phyloP scores from a whole-genome alignment of 306 rosid species.

The Argentina anserina region DNA sequence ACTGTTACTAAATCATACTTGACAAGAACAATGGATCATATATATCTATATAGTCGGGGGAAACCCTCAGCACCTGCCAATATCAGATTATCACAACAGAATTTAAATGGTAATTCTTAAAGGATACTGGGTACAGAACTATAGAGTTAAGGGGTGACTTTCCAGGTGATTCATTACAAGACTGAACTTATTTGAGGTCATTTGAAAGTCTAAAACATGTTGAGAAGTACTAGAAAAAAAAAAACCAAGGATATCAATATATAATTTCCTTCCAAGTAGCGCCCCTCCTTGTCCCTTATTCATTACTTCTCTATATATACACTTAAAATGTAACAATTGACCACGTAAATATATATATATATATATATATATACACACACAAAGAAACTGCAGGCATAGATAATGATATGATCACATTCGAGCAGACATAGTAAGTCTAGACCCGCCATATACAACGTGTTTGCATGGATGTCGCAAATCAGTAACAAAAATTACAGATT shows the following conservation, averaged over 20 bases:
- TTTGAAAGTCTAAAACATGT: not conserved
- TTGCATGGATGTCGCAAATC: not conserved
- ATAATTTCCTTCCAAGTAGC: not conserved
- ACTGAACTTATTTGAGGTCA: not conserved
- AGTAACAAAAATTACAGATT: not conserved
- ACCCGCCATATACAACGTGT: not conserved
- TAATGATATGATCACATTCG: not conserved
- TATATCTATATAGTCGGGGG: conserved; percentile 3
- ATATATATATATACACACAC: too few species aligned
- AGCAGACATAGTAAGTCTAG: not conserved
- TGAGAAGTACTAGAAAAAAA: not conserved
- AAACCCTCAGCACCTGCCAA: not conserved
- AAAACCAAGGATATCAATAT: not conserved
- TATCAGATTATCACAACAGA: not conserved
- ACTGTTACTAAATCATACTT: conserved; percentile 17
- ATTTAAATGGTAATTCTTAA: not conserved
- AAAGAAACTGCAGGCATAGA: not conserved
- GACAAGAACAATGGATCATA: conserved; percentile 13
- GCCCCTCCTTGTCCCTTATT: not conserved
- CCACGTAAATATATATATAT: not conserved
- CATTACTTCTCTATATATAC: not conserved
- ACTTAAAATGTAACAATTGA: not conserved
- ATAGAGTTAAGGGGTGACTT: not conserved
- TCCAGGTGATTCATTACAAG: not conserved
- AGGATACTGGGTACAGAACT: not conserved